Base-by-base conservation (phyloP, 1,139 yeast genomes). In the Candida frijolesensis region DNA sequence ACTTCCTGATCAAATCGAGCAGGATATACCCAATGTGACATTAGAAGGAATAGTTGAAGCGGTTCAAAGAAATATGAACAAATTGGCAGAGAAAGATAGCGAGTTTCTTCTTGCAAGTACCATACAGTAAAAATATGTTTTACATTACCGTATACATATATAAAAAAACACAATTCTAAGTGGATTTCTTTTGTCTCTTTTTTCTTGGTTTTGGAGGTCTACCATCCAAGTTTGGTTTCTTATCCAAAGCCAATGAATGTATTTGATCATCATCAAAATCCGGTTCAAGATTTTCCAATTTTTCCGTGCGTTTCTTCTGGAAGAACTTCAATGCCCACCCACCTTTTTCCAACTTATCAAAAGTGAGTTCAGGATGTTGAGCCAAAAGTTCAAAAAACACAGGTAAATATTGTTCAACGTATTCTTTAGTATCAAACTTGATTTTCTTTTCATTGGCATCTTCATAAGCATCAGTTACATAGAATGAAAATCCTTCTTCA, bases 361-460 rank as follows among this genome's bases (percentile, higher is more conserved):
- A 59, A 4, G 57, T 54, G 0, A 52, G 44, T 1, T 50, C 51
- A 2, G 52, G 42, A 14, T 52, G 37, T 9, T 51, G 45, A 2
- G 48, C 40, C n/a, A 60, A 29, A 9, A 68, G 57, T 1, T 56
- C 55, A 19, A 65, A 51, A 39, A 62, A 62, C 1, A 57, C 59
- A 1, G 74, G 73, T 33, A 71, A 50, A 25, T 61, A 63, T 47
- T 72, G 76, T 2, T 71, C 72, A 1, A 64, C 54, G 50, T 78
- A 78, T 59, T 78, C 83, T 52, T 72, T 74, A 30, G 66, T 60
- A 42, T 63, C 72, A 56, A 77, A 78, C 58, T 76, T 77, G 41
- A 78, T 70, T 40, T 70, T 68, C 8, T 67, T 55, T 3, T 22
- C 42, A 1, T 38, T 22, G 3, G 58, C 68, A 1, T 73, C 71